Base-by-base conservation (phyloP, 1,139 yeast genomes). In the Keqinozyma sinolaborantium region DNA sequence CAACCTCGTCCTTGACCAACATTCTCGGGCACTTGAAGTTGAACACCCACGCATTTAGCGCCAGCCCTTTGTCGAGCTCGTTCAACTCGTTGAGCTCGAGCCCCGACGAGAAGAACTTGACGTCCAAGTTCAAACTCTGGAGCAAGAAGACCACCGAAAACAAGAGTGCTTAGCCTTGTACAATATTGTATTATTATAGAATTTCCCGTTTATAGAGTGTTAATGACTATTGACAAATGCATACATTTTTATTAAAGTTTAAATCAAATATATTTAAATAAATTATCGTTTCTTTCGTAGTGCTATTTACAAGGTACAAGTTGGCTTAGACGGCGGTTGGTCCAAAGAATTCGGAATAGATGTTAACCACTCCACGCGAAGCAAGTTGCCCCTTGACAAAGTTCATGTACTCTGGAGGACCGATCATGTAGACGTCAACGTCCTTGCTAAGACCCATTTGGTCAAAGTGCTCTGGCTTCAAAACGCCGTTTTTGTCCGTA, bases 331-430 rank as follows among this genome's bases (percentile, higher is more conserved):
- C 21, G 7, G 7, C 21, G 10, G 21, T 18, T 18, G 21, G 21
- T 7, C 21, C 21, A 18, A 18, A 18, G 21, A 18, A 18, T 10
- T 18, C 21, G 10, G 21, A 18, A 10, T 18, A 10, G 21, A 18
- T 10, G 10, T 18, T 18, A 10, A 7, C 21, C 7, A 18, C 10
- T 7, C 21, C 21, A 18, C 21, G 21, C 7, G 21, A 7, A 18
- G 9, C 21, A 13, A 33, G 31, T 14, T 30, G 20, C 1, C 38
- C 40, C 30, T 42, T 51, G 11, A 64, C 56, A 24, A 47, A 48
- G 21, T 44, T 45, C 69, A 64, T 61, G 36, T 60, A 65, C 4
- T 37, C 45, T 15, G 47, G 45, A 19, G 72, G 72, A 11, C 72
- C 72, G 24, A 64, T 42, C 28, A 63, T 35, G 40, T 64, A 64